These are phyloP conservation scores for Cercospora sojina DNA, from an alignment of 2,329 filamentous ascomycete genomes.

Conservation along the genomic window DNA sequence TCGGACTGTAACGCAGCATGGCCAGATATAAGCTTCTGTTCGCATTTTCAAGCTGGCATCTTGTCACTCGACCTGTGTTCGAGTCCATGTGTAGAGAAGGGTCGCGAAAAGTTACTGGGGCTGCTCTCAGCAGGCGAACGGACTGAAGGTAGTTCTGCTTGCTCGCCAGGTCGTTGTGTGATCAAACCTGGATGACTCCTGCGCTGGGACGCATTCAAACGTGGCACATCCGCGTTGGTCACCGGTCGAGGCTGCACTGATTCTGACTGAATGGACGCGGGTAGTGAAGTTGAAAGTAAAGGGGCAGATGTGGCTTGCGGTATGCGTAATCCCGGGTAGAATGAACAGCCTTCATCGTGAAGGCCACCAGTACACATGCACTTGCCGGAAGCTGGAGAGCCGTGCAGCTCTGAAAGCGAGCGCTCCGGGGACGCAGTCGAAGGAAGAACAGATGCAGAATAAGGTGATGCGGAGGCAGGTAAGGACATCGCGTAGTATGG, in stretches of 20 bases:
- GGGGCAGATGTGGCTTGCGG: slow-evolving; percentile 12
- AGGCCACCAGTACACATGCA: slow-evolving; percentile 27
- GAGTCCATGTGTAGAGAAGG: background rate
- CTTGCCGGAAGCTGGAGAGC: slow-evolving; percentile 17
- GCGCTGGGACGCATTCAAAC: background rate
- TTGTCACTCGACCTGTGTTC: slow-evolving; percentile 1
- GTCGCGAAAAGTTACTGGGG: slow-evolving; percentile 2
- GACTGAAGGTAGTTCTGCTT: slow-evolving; percentile 12
- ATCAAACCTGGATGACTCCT: background rate
- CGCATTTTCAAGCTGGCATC: background rate
- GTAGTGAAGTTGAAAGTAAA: background rate
- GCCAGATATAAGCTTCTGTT: background rate
- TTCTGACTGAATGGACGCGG: background rate
- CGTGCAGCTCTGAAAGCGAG: slow-evolving; percentile 23
- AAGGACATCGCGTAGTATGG: slow-evolving; percentile 18
- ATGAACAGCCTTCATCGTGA: slow-evolving; percentile 21
- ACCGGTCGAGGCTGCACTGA: slow-evolving; percentile 8
- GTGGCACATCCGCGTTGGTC: background rate
- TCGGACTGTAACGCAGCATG: background rate
- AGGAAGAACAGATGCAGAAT: slow-evolving; percentile 5
- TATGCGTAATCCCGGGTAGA: slow-evolving; percentile 23
- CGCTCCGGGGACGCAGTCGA: slow-evolving; percentile 9
- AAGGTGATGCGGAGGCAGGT: slow-evolving; percentile 15
- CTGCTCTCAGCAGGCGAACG: slow-evolving; percentile 3
- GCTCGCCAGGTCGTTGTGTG: slow-evolving; percentile 12